These are phyloP conservation scores for Cutaneotrichosporon cyanovorans DNA, from an alignment of 1,284 basidiomycete species.

Conservation along the genomic window DNA sequence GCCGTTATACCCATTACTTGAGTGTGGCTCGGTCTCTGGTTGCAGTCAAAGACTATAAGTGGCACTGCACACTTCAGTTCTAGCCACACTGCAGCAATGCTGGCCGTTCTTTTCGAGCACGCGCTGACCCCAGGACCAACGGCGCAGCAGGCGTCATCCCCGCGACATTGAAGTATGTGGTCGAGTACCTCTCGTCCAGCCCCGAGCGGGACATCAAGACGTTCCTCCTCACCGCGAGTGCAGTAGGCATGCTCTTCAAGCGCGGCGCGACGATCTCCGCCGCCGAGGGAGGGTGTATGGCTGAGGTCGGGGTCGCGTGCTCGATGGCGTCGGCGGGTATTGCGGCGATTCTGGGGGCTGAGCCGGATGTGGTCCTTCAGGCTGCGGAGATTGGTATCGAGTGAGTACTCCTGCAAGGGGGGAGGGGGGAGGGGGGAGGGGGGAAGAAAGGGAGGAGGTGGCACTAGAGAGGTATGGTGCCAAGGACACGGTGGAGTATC, in stretches of 20 bases:
- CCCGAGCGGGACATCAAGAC: slow-evolving; percentile 56
- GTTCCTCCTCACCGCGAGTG: slow-evolving; percentile 74
- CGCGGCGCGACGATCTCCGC: slow-evolving; percentile 92
- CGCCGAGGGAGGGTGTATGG: slow-evolving; percentile 70
- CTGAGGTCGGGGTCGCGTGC: slow-evolving; percentile 45
- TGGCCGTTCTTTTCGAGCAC: no score
- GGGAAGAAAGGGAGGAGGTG: no score
- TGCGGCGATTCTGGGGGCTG: slow-evolving; percentile 83
- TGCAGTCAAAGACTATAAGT: no score
- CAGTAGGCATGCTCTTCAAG: slow-evolving; percentile 95
- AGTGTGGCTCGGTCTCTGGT: no score
- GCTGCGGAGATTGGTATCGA: slow-evolving; percentile 90
- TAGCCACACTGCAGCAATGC: no score
- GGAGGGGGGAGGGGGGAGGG: no score
- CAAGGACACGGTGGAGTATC: not conserved
- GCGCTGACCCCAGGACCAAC: slow-evolving; percentile 27
- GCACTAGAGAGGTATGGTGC: no score
- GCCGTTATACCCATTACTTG: no score
- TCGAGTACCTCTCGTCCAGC: slow-evolving; percentile 32
- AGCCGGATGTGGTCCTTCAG: slow-evolving; percentile 51
- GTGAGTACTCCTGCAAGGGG: no score
- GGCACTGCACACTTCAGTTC: no score
- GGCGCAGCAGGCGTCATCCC: slow-evolving; percentile 74
- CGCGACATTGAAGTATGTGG: slow-evolving; percentile 53
- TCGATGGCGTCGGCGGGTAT: slow-evolving; percentile 65